Conservation (phyloP, 1,284 basidiomycete species). For the Cystobasidium sp. region DNA sequence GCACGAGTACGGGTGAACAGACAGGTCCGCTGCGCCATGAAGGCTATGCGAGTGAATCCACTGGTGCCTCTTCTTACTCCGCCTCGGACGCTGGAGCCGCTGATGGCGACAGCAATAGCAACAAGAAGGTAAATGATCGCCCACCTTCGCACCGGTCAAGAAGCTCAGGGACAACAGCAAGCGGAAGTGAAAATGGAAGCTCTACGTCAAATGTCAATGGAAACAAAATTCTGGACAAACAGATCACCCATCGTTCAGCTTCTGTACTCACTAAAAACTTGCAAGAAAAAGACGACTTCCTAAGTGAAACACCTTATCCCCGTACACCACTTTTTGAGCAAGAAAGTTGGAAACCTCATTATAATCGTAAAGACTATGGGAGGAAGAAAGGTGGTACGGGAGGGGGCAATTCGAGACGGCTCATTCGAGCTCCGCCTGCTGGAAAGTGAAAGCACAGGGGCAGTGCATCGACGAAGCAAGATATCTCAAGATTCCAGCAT, state of each 20-base stretch:
- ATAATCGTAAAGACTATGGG: slow-evolving; percentile 43
- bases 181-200: not conserved
- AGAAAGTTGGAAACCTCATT: slow-evolving; percentile 50
- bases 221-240: not conserved
- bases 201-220: not conserved
- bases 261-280: slow-evolving; percentile 1
- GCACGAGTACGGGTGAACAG: not conserved
- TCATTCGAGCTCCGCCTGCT: slow-evolving; percentile 22
- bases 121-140: not conserved
- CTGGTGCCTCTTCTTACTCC: slow-evolving; percentile 1
- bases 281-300: slow-evolving; percentile 16
- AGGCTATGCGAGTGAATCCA: slow-evolving; percentile 18
- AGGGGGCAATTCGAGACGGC: slow-evolving; percentile 26
- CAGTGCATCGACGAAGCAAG: not conserved
- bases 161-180: not conserved
- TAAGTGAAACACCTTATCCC: slow-evolving; percentile 45
- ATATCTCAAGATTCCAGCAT: too few species aligned
- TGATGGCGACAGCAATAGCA: not conserved
- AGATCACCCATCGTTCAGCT: slow-evolving; percentile 16
- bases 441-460: not conserved
- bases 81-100: slow-evolving; percentile 3
- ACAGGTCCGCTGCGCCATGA: not conserved
- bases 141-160: not conserved
- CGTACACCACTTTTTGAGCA: slow-evolving; percentile 50
- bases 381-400: slow-evolving; percentile 21